Evolutionary conservation across 345 rosid genomes (phyloP).

Genomic region (Streptanthus diversifolius): DNA sequence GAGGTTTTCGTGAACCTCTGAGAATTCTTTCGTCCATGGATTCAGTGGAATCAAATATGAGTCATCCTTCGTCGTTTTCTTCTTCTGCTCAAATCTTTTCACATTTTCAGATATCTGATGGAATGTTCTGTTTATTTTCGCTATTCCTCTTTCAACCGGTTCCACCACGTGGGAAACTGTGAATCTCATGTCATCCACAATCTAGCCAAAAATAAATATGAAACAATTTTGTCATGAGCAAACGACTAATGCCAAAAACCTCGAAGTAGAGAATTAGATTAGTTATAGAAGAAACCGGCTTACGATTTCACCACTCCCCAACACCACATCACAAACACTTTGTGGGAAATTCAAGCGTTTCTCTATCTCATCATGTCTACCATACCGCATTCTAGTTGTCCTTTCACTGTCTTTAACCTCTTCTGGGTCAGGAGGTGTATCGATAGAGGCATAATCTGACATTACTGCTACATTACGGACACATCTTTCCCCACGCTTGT

Average conservation of each 20-base stretch:
- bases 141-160: constrained; percentile 95
- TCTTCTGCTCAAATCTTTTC: constrained; percentile 65
- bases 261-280: not conserved
- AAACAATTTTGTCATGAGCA: not conserved
- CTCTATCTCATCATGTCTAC: constrained; percentile 59
- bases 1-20: constrained; percentile 65
- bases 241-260: not conserved
- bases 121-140: constrained; percentile 77
- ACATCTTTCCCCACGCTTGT: constrained; percentile 98
- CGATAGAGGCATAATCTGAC: constrained; percentile 89
- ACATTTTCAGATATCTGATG: constrained; percentile 89
- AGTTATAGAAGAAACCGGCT: constrained; percentile 24
- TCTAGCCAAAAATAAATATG: constrained; percentile 39
- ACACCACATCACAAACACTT: constrained; percentile 91
- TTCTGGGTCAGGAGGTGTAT: constrained; percentile 85
- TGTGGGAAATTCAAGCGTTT: constrained; percentile 89
- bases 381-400: constrained; percentile 54
- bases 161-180: constrained; percentile 97
- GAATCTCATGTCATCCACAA: constrained; percentile 97
- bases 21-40: constrained; percentile 72
- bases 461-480: constrained; percentile 97
- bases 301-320: constrained; percentile 96
- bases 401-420: constrained; percentile 87
- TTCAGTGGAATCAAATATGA: constrained; percentile 74
- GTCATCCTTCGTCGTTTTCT: constrained; percentile 76